Conservation (phyloP, 192 early-diverging fungal species). For the Coemansia sp. region DNA sequence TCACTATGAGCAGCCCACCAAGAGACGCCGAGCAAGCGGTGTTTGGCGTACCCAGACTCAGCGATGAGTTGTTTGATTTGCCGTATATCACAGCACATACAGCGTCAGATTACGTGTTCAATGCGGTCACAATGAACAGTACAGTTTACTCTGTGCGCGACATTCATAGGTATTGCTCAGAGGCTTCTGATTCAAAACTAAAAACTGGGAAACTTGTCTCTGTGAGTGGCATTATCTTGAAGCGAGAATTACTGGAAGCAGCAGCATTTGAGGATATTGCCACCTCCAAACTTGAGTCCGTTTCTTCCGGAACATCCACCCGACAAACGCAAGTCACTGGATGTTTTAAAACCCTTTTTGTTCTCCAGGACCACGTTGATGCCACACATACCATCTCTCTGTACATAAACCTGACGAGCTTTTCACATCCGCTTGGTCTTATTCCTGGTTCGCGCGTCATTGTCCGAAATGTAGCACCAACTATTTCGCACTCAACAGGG, state of each 20-base stretch:
- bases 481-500: constrained; percentile 7
- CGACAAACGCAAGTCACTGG: constrained; percentile 6
- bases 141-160: constrained; percentile 1
- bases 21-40: not conserved
- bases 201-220: not conserved
- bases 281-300: not conserved
- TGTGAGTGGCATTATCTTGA: not conserved
- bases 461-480: constrained; percentile 16
- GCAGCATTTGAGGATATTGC: constrained; percentile 4
- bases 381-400: constrained; percentile 7
- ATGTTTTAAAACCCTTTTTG: constrained; percentile 24
- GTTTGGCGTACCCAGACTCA: not conserved
- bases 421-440: constrained; percentile 33
- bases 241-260: not conserved
- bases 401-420: constrained; percentile 32
- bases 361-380: constrained; percentile 21
- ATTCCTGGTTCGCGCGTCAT: constrained; percentile 28
- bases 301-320: not conserved
- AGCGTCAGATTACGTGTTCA: not conserved
- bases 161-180: not conserved
- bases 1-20: not conserved
- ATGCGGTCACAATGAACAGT: not conserved
- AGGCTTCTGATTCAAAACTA: not conserved
- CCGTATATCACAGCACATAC: not conserved
- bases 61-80: not conserved